Base-by-base conservation (phyloP, 1,284 basidiomycete species). In the Vanrija humicola region DNA sequence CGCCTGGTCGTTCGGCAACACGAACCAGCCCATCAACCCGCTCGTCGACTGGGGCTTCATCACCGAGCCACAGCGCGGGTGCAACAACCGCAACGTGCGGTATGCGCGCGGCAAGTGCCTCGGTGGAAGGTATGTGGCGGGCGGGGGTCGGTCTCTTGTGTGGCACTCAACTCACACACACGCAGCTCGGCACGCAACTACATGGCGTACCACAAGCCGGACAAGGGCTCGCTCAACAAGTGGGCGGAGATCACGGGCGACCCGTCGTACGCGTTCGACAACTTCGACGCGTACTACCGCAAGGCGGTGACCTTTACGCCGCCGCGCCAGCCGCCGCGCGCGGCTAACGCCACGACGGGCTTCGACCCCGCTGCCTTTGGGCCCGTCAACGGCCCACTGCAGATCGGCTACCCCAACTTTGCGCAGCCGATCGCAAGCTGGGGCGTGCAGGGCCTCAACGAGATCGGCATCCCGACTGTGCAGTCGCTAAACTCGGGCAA, bases 31-130 rank as follows among this genome's bases (percentile, higher is more conserved):
- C 29, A 43, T 23, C 2, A 53, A 53, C 29, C 52, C 52, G 16
- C 23, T 53, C 3, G 46, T 53, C 6, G 52, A 53, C 40, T 53
- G 52, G 52, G 38, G 38, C 40, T 43, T 53, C 18, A 12, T 25
- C 16, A 53, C 52, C 8, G 29, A 40, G 28, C 52, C 52, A 4
- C 52, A 48, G 52, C 7, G 28, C 12, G 52, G 52, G 3, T 46
- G 21, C 6, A 42, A 23, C 23, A 26, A 26, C 15, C 46, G 52
- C 2, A 28, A 34, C 0, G 21, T 53, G 5, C 52, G 47, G 40
- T 53, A 53, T 26, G 52, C 52, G 14, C 52, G 46, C 19, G 52
- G 52, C 46, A 53, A 53, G 21, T 53, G 52, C 43, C 46, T 53
- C 16, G 52, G 52, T 15, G 52, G 52, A 0, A 43, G 38, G 38